Conservation (phyloP, 2,329 filamentous ascomycete species). For the Fusarium chlamydosporum region DNA sequence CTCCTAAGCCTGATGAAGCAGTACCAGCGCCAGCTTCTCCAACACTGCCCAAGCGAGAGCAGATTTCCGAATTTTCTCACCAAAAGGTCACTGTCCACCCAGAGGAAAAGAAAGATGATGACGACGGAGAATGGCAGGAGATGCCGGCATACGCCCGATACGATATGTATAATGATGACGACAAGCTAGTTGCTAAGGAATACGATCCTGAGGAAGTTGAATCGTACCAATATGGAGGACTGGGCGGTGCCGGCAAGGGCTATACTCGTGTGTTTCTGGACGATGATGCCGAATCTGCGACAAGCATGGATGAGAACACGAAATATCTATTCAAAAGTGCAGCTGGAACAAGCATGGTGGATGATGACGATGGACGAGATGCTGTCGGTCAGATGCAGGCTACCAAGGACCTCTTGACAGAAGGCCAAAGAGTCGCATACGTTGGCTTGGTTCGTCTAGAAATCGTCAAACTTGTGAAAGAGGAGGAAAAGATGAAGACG, state of each 20-base stretch:
- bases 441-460: constrained; percentile 89
- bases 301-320: constrained; percentile 97
- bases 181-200: constrained; percentile 86
- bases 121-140: constrained; percentile 85
- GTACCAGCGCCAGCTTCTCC: constrained; percentile 31
- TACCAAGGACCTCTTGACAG: constrained; percentile 94
- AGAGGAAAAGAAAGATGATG: constrained; percentile 64
- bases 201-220: constrained; percentile 79
- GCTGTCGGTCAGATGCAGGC: constrained; percentile 92
- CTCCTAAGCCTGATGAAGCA: constrained; percentile 27
- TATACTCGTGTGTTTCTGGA: constrained; percentile 97
- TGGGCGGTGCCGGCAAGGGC: constrained; percentile 92
- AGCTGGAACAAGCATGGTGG: constrained; percentile 70
- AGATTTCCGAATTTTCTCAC: constrained; percentile 90
- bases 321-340: constrained; percentile 91
- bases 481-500: constrained; percentile 72
- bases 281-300: constrained; percentile 93
- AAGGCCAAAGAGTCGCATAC: constrained; percentile 95
- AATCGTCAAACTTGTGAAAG: constrained; percentile 81
- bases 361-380: constrained; percentile 87
- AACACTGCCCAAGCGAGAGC: constrained; percentile 44
- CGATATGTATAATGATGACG: constrained; percentile 96
- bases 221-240: constrained; percentile 76
- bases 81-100: constrained; percentile 77
- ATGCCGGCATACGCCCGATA: constrained; percentile 96